These are phyloP conservation scores for Teratosphaeria destructans DNA, from an alignment of 2,329 filamentous ascomycete species.

Conservation along the genomic window DNA sequence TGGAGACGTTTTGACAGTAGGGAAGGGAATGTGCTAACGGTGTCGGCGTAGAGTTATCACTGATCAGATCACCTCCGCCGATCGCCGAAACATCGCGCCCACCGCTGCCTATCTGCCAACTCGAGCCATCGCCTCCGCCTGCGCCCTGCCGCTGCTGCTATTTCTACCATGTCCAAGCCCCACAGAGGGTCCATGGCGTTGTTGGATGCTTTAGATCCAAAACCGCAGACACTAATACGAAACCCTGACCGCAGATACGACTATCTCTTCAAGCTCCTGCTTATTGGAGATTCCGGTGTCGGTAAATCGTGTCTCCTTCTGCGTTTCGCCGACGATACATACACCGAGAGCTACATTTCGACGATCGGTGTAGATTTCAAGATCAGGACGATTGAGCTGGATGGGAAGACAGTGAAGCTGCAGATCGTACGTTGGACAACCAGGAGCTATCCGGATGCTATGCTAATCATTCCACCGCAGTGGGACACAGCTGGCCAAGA, in stretches of 20 bases:
- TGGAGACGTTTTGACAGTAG: background rate
- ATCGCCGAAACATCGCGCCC: background rate
- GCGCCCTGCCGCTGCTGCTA: background rate
- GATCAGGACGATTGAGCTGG: slow-evolving; percentile 99
- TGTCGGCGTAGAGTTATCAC: slow-evolving; percentile 3
- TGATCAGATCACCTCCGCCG: slow-evolving; percentile 6
- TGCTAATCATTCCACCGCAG: slow-evolving; percentile 40
- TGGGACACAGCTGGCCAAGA: slow-evolving; percentile 99
- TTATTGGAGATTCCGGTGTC: slow-evolving; percentile 99
- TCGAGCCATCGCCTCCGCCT: background rate
- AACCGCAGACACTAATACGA: slow-evolving; percentile 1
- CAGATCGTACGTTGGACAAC: slow-evolving; percentile 67
- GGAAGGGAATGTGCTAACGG: background rate
- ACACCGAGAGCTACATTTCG: slow-evolving; percentile 99
- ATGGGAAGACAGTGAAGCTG: slow-evolving; percentile 98
- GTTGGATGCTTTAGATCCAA: slow-evolving; percentile 2
- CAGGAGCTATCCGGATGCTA: background rate
- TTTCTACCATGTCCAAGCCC: slow-evolving; percentile 7
- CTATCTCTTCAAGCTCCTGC: slow-evolving; percentile 99
- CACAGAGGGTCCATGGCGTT: slow-evolving; percentile 3
- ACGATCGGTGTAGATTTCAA: slow-evolving; percentile 99
- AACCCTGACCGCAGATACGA: slow-evolving; percentile 66
- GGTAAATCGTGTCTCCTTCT: slow-evolving; percentile 98
- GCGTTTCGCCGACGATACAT: slow-evolving; percentile 97
- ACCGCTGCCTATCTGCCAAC: background rate